Conservation (phyloP, 1,284 basidiomycete genomes). For the Tausonia pullulans region DNA sequence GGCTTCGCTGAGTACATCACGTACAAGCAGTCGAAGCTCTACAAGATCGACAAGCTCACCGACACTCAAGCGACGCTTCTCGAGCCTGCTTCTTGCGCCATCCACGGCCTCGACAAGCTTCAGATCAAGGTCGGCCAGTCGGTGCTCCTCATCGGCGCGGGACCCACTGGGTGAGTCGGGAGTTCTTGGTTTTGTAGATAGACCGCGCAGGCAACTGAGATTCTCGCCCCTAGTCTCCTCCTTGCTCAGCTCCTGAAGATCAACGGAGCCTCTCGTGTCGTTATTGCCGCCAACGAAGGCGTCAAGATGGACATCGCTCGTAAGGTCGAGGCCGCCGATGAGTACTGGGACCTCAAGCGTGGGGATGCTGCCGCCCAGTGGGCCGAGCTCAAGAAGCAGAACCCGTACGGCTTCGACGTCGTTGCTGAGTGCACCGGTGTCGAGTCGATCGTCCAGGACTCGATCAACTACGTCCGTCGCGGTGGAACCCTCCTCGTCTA, state of each 20-base stretch:
- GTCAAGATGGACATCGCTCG: constrained; percentile 74
- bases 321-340: constrained; percentile 60
- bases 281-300: constrained; percentile 71
- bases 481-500: constrained; percentile 56
- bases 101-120: constrained; percentile 78
- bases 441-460: constrained; percentile 63
- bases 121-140: constrained; percentile 63
- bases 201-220: too few species aligned
- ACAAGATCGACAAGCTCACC: constrained; percentile 71
- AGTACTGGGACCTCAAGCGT: constrained; percentile 71
- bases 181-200: constrained; percentile 30
- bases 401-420: constrained; percentile 77
- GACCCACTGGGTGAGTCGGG: constrained; percentile 6
- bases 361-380: constrained; percentile 61
- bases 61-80: constrained; percentile 79
- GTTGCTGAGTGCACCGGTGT: constrained; percentile 80
- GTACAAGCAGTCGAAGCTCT: constrained; percentile 57
- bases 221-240: constrained; percentile 59
- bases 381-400: constrained; percentile 59
- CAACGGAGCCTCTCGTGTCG: constrained; percentile 63
- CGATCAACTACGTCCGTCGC: constrained; percentile 71
- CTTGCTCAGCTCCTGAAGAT: constrained; percentile 73
- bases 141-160: constrained; percentile 52
- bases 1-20: constrained; percentile 79
- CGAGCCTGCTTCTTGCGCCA: constrained; percentile 75